Evolutionary conservation across 2,329 filamentous ascomycete species (phyloP).

Genomic region (Epichloe festucae): DNA sequence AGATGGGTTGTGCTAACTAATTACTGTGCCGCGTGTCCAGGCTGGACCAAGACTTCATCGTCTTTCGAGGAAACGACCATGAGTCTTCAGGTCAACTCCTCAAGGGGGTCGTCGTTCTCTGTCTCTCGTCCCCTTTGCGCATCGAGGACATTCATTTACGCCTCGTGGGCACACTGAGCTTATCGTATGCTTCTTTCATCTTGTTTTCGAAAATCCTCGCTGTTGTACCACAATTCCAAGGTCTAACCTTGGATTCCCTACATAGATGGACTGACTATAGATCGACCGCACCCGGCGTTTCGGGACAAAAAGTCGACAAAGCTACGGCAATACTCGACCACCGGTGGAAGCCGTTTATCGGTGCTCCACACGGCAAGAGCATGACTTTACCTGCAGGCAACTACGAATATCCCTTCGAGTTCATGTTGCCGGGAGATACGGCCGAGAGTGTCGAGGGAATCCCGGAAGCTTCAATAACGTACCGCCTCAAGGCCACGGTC

Average conservation of each 20-base stretch:
- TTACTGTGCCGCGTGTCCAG: constrained; percentile 26
- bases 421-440: constrained; percentile 55
- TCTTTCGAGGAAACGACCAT: constrained; percentile 62
- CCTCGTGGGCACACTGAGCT: constrained; percentile 54
- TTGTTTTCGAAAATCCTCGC: neutral
- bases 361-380: constrained; percentile 36
- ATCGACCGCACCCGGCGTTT: constrained; percentile 43
- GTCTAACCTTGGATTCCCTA: constrained; percentile 5
- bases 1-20: neutral
- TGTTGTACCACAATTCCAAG: constrained; percentile 1
- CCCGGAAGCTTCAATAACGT: constrained; percentile 73
- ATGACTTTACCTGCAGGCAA: constrained; percentile 56
- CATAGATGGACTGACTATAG: constrained; percentile 38
- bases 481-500: constrained; percentile 82
- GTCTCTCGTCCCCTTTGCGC: constrained; percentile 53
- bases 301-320: constrained; percentile 46
- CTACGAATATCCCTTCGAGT: constrained; percentile 73
- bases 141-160: constrained; percentile 63
- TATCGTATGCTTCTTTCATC: constrained; percentile 36
- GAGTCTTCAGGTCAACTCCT: constrained; percentile 65
- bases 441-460: constrained; percentile 88
- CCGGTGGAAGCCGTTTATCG: constrained; percentile 54
- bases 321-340: constrained; percentile 51
- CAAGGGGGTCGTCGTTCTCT: constrained; percentile 62
- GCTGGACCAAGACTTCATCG: constrained; percentile 65